These are phyloP conservation scores for Cymbidium sinense DNA, from an alignment of 106 monocot species.

Conservation along the genomic window DNA sequence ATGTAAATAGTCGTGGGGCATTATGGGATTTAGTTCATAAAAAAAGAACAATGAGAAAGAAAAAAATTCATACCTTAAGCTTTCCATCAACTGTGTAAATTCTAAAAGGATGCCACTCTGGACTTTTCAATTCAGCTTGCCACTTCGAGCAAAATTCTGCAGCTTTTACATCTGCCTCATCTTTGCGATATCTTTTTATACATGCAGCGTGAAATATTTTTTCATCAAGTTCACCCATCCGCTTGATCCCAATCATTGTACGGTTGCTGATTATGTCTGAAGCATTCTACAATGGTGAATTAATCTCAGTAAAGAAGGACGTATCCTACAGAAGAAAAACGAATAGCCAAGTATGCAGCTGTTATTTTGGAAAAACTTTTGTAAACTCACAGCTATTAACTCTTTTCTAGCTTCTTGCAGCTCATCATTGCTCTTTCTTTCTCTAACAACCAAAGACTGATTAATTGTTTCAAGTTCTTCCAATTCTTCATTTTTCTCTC, in stretches of 20 bases:
- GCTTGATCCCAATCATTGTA: slow-evolving; percentile 32
- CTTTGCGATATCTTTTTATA: slow-evolving; percentile 23
- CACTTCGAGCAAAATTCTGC: slow-evolving; percentile 29
- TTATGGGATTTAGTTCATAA: too few species aligned
- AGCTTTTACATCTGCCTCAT: slow-evolving; percentile 32
- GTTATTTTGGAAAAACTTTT: not conserved
- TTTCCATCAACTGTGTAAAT: slow-evolving; percentile 21
- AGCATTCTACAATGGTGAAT: slow-evolving; percentile 16
- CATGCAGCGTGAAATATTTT: slow-evolving; percentile 30
- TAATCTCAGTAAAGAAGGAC: not conserved
- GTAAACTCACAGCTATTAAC: slow-evolving; percentile 26
- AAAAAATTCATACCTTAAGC: slow-evolving; percentile 24
- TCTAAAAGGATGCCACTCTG: slow-evolving; percentile 59
- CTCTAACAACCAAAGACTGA: slow-evolving; percentile 46
- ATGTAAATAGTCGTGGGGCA: too few species aligned
- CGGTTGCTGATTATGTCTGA: slow-evolving; percentile 9
- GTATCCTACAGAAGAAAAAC: not conserved
- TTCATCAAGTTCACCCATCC: slow-evolving; percentile 43
- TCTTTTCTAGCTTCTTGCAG: slow-evolving; percentile 68
- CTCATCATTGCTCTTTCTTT: slow-evolving; percentile 73
- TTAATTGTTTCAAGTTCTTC: slow-evolving; percentile 55
- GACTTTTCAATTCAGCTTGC: slow-evolving; percentile 45
- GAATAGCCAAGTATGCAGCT: not conserved
- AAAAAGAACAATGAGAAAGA: not conserved
- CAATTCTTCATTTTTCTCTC: slow-evolving; percentile 74